A percentile compares a stretch with the other conserved stretches of the same genome.
These are phyloP conservation scores for Diutina siamensis DNA, from an alignment of 1,139 yeast genomes.

Conservation along the genomic window DNA sequence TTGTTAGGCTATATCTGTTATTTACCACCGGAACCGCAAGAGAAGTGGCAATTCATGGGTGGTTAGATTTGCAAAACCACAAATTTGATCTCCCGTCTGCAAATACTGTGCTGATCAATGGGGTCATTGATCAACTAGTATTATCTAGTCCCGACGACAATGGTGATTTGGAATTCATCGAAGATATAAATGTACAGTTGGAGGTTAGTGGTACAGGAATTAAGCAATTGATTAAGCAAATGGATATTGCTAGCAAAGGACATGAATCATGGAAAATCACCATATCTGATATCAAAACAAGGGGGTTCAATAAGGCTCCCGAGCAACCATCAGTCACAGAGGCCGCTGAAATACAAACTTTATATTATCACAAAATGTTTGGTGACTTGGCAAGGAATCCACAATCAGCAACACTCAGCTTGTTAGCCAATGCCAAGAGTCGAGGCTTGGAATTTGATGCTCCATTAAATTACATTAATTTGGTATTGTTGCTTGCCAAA, in stretches of 20 bases:
- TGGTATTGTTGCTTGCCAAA: neutral
- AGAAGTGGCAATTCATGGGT: neutral
- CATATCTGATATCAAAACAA: neutral
- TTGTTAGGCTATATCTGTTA: neutral
- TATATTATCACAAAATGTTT: neutral
- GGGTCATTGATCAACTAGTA: neutral
- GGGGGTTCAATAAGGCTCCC: neutral
- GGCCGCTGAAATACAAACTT: neutral
- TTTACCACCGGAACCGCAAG: conserved; percentile 1
- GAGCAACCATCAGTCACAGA: neutral
- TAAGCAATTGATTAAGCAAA: neutral
- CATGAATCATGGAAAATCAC: neutral
- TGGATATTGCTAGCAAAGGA: neutral
- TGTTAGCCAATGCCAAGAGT: neutral
- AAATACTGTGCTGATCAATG: neutral
- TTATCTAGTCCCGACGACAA: neutral
- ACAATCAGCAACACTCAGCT: neutral
- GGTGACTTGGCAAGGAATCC: neutral
- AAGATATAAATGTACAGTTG: neutral
- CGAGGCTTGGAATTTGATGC: neutral
- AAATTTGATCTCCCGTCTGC: neutral
- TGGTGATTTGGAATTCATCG: neutral
- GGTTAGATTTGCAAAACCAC: neutral
- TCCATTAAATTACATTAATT: neutral
- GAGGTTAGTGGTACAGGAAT: neutral